Conservation (phyloP, 1,284 basidiomycete species). For the Malassezia globosa region DNA sequence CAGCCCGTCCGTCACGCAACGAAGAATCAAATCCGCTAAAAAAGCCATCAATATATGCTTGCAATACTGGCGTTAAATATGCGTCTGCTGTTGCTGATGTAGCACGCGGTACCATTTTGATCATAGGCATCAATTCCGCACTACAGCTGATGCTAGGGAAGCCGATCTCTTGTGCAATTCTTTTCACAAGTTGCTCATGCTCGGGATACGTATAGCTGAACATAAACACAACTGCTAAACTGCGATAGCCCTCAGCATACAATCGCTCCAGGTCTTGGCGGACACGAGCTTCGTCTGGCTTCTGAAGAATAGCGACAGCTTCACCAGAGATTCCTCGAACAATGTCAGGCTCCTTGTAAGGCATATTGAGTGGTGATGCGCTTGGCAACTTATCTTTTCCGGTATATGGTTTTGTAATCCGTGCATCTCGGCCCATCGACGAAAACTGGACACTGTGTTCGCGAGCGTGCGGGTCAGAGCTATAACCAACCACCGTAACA, state of each 20-base stretch:
- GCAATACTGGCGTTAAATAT: slow-evolving; percentile 81
- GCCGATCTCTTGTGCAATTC: slow-evolving; percentile 64
- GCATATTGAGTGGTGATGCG: slow-evolving; percentile 41
- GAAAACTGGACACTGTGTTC: slow-evolving; percentile 51
- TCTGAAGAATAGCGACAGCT: slow-evolving; percentile 71
- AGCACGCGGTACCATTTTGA: slow-evolving; percentile 76
- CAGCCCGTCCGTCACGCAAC: slow-evolving; percentile 50
- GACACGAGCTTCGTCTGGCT: slow-evolving; percentile 50
- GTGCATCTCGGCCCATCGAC: slow-evolving; percentile 17
- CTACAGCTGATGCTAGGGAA: slow-evolving; percentile 82
- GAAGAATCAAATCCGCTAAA: slow-evolving; percentile 74
- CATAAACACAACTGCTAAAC: slow-evolving; percentile 71
- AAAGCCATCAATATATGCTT: slow-evolving; percentile 80
- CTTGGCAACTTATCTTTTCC: slow-evolving; percentile 51
- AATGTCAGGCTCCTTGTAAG: slow-evolving; percentile 61
- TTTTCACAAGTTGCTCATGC: slow-evolving; percentile 65
- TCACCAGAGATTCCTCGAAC: slow-evolving; percentile 78
- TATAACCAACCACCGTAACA: slow-evolving; percentile 83
- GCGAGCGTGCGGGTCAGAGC: slow-evolving; percentile 69
- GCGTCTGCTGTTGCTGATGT: slow-evolving; percentile 88
- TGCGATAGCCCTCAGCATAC: slow-evolving; percentile 66
- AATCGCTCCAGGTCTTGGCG: slow-evolving; percentile 58
- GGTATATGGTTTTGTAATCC: slow-evolving; percentile 22
- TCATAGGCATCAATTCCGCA: slow-evolving; percentile 79
- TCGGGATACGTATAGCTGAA: slow-evolving; percentile 85